phyloP scores from a whole-genome alignment of 352 stramenopile genomes.

The Nothophytophthora sp. region DNA sequence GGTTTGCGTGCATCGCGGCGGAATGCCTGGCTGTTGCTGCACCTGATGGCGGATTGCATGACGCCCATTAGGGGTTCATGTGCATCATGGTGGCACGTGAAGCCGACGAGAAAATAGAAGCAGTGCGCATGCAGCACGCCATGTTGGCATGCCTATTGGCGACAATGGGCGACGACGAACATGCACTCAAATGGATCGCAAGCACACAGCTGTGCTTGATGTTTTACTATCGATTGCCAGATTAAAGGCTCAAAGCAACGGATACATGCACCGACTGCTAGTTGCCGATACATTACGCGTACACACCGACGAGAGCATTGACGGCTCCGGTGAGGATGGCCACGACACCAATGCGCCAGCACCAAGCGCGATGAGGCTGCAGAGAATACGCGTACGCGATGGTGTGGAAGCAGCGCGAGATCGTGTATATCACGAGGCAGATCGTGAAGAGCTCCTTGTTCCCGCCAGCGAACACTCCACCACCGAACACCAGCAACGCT shows the following conservation, averaged over 20 bases:
- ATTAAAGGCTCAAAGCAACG: too few relatives aligned
- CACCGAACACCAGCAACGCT: conserved; percentile 46
- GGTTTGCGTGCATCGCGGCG: not conserved
- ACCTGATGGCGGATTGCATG: conserved; percentile 11
- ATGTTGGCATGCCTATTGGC: too few relatives aligned
- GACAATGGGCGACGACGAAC: too few relatives aligned
- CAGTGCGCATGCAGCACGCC: not conserved
- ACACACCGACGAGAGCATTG: conserved; percentile 37
- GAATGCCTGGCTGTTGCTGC: conserved; percentile 8
- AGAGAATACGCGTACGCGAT: conserved; percentile 46
- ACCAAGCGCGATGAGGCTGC: conserved; percentile 46
- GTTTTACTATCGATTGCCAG: too few relatives aligned
- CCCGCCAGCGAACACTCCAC: conserved; percentile 33
- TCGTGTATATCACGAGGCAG: conserved; percentile 45
- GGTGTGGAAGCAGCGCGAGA: conserved; percentile 44
- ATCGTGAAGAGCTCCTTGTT: conserved; percentile 27
- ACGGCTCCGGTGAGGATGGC: conserved; percentile 30
- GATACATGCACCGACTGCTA: too few relatives aligned
- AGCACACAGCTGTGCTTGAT: too few relatives aligned
- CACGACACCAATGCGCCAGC: conserved; percentile 41
- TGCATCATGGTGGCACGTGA: conserved; percentile 1
- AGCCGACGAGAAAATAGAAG: conserved; percentile 11
- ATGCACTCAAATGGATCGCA: too few relatives aligned
- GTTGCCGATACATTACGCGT: too few relatives aligned
- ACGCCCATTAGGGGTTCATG: conserved; percentile 8